These are phyloP conservation scores for Galerina sulciceps DNA, from an alignment of 768 basidiomycete genomes.

Conservation along the genomic window DNA sequence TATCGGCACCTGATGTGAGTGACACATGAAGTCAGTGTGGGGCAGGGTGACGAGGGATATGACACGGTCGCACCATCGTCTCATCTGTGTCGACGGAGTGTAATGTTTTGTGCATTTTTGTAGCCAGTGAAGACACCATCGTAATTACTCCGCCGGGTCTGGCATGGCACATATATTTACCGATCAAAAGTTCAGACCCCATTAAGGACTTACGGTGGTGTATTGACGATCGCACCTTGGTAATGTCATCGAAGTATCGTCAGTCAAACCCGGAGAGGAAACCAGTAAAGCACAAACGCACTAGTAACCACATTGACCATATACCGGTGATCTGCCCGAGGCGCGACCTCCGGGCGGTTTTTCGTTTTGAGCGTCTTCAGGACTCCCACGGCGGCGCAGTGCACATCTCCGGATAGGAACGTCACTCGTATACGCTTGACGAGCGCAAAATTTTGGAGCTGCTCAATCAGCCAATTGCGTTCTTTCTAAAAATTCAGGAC, in stretches of 20 bases:
- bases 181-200: neutral
- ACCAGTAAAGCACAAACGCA: constrained; percentile 32
- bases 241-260: neutral
- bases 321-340: constrained; percentile 74
- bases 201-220: constrained; percentile 66
- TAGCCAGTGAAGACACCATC: constrained; percentile 81
- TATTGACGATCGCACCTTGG: constrained; percentile 91
- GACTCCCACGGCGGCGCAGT: constrained; percentile 83
- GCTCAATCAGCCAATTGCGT: constrained; percentile 85
- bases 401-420: constrained; percentile 92
- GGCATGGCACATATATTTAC: neutral
- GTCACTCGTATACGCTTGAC: constrained; percentile 72
- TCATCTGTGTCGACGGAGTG: constrained; percentile 87
- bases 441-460: constrained; percentile 75
- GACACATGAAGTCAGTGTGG: neutral
- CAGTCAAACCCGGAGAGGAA: neutral
- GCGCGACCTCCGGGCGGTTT: constrained; percentile 49
- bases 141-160: constrained; percentile 75
- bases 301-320: constrained; percentile 91
- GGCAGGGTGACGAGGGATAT: neutral
- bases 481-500: constrained; percentile 60
- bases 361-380: constrained; percentile 70
- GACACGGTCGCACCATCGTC: constrained; percentile 60
- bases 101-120: constrained; percentile 85
- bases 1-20: constrained; percentile 61